Conservation (phyloP, 1,284 basidiomycete genomes). For the Ceratobasidium sp. region DNA sequence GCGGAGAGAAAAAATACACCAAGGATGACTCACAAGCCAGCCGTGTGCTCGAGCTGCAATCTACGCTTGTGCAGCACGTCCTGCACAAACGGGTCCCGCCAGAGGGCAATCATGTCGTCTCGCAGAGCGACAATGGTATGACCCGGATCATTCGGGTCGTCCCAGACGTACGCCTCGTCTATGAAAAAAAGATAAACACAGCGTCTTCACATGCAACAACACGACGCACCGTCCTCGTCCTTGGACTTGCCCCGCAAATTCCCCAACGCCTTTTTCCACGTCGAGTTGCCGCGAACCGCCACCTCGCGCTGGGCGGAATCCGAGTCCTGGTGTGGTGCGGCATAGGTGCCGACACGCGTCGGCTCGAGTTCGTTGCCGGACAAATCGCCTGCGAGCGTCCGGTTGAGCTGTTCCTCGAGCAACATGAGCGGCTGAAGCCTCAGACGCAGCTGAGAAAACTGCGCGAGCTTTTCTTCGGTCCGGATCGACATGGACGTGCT, state of each 20-base stretch:
- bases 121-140: slow-evolving; percentile 74
- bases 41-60: slow-evolving; percentile 80
- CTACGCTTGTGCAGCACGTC: slow-evolving; percentile 71
- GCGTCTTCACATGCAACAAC: neutral
- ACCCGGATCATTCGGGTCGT: slow-evolving; percentile 80
- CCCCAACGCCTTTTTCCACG: slow-evolving; percentile 78
- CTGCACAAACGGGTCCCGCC: slow-evolving; percentile 75
- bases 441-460: slow-evolving; percentile 70
- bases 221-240: slow-evolving; percentile 33
- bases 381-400: slow-evolving; percentile 69
- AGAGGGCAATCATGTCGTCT: slow-evolving; percentile 75
- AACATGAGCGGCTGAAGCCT: slow-evolving; percentile 73
- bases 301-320: slow-evolving; percentile 61
- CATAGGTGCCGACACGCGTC: slow-evolving; percentile 58
- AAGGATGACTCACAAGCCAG: slow-evolving; percentile 74
- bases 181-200: neutral
- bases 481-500: slow-evolving; percentile 28
- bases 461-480: slow-evolving; percentile 47
- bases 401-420: slow-evolving; percentile 75
- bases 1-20: neutral
- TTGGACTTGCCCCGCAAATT: slow-evolving; percentile 2
- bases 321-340: slow-evolving; percentile 57
- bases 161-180: slow-evolving; percentile 70
- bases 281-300: slow-evolving; percentile 71
- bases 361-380: slow-evolving; percentile 66